Conservation (phyloP, 352 stramenopile genomes). For the Pythium pyrilobum region DNA sequence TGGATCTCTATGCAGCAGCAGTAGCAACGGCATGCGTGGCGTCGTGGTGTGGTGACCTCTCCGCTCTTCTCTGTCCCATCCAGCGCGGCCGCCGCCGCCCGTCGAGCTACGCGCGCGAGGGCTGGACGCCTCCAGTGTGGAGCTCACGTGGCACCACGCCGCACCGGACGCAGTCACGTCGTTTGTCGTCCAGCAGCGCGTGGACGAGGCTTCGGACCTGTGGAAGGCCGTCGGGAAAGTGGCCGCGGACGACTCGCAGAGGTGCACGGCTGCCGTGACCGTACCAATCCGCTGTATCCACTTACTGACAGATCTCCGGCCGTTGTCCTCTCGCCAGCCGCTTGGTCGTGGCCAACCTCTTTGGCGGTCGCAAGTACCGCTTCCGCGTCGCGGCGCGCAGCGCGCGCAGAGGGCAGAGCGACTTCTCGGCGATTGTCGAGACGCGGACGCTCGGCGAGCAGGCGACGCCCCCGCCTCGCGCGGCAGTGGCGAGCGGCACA, state of each 20-base stretch:
- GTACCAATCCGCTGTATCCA: too few species aligned
- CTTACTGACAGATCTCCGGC: too few species aligned
- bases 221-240: conserved; percentile 26
- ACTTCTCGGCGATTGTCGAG: conserved; percentile 13
- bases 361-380: conserved; percentile 20
- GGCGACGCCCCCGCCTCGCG: not conserved
- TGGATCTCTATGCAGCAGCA: not conserved
- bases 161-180: not conserved
- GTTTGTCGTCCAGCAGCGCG: conserved; percentile 22
- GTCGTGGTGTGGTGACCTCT: not conserved
- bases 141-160: conserved; percentile 5
- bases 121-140: not conserved
- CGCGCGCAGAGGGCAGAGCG: conserved; percentile 7
- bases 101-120: not conserved
- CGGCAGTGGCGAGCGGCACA: not conserved
- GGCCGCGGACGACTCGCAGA: not conserved
- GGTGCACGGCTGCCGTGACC: too few species aligned
- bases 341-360: conserved; percentile 11
- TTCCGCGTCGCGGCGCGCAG: conserved; percentile 21
- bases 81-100: conserved; percentile 10
- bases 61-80: not conserved
- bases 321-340: not conserved
- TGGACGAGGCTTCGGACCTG: conserved; percentile 7
- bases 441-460: not conserved
- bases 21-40: not conserved